phyloP scores from a whole-genome alignment of 163 green algal species.

The Chlorella variabilis region DNA sequence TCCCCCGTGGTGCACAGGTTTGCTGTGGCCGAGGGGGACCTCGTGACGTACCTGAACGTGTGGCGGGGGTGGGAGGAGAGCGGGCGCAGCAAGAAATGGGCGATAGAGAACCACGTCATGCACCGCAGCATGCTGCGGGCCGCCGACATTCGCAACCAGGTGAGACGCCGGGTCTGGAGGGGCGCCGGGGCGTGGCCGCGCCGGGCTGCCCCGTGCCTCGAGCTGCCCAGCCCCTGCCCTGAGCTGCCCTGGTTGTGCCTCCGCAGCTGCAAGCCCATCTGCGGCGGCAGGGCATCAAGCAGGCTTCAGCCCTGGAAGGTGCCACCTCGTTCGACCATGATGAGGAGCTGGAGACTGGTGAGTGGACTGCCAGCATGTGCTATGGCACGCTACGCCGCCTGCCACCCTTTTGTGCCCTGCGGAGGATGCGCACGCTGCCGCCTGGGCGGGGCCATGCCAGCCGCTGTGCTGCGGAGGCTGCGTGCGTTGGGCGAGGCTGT shows the following conservation, averaged over 20 bases:
- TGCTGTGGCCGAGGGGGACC: slow-evolving; percentile 96
- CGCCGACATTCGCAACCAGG: slow-evolving; percentile 77
- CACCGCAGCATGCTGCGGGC: slow-evolving; percentile 85
- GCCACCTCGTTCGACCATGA: slow-evolving; percentile 25
- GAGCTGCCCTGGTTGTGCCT: too few relatives aligned
- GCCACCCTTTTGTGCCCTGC: too few relatives aligned
- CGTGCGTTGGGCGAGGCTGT: too few relatives aligned
- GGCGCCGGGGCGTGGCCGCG: too few relatives aligned
- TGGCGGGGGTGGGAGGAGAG: slow-evolving; percentile 90
- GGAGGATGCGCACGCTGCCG: too few relatives aligned
- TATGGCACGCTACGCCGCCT: background rate
- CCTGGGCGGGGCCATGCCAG: too few relatives aligned
- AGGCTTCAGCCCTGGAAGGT: slow-evolving; percentile 32
- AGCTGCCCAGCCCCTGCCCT: background rate
- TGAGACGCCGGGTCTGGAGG: too few relatives aligned
- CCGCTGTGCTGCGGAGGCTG: too few relatives aligned
- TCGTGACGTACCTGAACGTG: slow-evolving; percentile 95
- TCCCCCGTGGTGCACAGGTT: slow-evolving; percentile 97
- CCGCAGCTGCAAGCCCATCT: slow-evolving; percentile 69
- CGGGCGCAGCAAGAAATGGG: slow-evolving; percentile 73
- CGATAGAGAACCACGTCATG: slow-evolving; percentile 85
- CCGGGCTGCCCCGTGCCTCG: too few relatives aligned
- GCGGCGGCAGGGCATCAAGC: slow-evolving; percentile 59
- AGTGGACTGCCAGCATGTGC: background rate
- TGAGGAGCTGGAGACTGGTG: slow-evolving; percentile 58